Conservation (phyloP, 1,284 basidiomycete species). For the Inonotus obliquus region DNA sequence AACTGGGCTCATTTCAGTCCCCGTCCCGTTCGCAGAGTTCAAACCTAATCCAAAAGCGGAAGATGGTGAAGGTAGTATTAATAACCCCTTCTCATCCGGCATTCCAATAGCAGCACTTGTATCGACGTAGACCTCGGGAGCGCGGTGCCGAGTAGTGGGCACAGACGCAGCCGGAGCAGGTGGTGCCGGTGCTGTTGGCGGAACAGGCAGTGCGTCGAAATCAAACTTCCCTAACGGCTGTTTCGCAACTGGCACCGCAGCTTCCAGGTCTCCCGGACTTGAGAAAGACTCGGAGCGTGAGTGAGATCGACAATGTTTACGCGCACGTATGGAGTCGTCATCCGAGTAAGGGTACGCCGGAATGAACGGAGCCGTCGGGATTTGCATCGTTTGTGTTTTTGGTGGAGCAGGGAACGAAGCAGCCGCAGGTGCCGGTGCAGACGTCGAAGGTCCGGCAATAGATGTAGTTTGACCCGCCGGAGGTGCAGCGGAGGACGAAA, state of each 20-base stretch:
- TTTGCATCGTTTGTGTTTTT: background rate
- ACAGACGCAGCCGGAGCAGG: background rate
- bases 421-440: background rate
- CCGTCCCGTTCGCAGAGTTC: background rate
- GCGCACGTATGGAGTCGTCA: background rate
- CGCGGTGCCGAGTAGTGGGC: background rate
- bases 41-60: background rate
- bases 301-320: background rate
- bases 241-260: background rate
- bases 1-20: background rate
- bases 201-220: constrained; percentile 47
- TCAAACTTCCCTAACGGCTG: constrained; percentile 37
- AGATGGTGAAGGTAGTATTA: background rate
- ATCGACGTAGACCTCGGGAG: background rate
- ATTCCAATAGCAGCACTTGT: background rate
- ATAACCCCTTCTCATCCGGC: background rate
- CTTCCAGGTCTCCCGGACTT: background rate
- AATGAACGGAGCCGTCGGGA: constrained; percentile 13
- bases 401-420: background rate
- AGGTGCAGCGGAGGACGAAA: background rate
- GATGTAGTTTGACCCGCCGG: background rate
- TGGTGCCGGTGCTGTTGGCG: background rate
- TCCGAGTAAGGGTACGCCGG: constrained; percentile 9
- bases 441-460: background rate
- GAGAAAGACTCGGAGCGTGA: background rate